phyloP scores from a whole-genome alignment of 2,329 filamentous ascomycete genomes.

The Beauveria rudraprayagi region DNA sequence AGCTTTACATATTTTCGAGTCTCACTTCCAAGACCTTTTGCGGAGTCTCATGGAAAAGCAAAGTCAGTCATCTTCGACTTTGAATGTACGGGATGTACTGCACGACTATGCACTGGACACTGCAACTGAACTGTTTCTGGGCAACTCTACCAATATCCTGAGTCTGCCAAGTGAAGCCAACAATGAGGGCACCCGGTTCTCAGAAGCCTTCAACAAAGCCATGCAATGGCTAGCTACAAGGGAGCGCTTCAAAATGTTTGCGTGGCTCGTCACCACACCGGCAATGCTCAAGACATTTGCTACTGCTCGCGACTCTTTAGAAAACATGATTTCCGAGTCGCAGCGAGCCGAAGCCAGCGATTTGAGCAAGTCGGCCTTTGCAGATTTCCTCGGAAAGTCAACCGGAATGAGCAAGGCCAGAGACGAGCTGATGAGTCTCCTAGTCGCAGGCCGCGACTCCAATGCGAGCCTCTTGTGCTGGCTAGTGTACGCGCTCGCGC shows the following conservation, averaged over 20 bases:
- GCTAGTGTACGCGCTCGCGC: slow-evolving; percentile 8
- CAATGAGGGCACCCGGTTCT: slow-evolving; percentile 1
- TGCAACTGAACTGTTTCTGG: slow-evolving; percentile 1
- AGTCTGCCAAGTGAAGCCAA: neutral
- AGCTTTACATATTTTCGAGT: neutral
- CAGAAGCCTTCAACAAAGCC: slow-evolving; percentile 1
- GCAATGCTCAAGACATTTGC: neutral
- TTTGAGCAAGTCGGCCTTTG: neutral
- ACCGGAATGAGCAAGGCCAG: neutral
- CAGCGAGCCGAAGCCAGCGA: neutral
- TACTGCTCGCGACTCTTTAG: slow-evolving; percentile 9
- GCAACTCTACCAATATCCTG: slow-evolving; percentile 4
- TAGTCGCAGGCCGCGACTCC: slow-evolving; percentile 1
- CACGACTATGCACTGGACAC: slow-evolving; percentile 5
- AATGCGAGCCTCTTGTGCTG: slow-evolving; percentile 9
- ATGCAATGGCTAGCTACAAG: slow-evolving; percentile 2
- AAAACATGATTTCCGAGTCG: slow-evolving; percentile 9
- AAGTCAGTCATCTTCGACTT: neutral
- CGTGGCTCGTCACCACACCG: slow-evolving; percentile 8
- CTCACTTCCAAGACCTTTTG: slow-evolving; percentile 3
- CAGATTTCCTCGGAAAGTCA: neutral
- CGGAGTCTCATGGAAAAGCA: neutral
- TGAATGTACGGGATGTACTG: neutral
- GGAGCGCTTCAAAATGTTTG: slow-evolving; percentile 11
- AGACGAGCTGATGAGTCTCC: slow-evolving; percentile 8